Conservation (phyloP, 2,329 filamentous ascomycete genomes). For the Xylariales sp. region DNA sequence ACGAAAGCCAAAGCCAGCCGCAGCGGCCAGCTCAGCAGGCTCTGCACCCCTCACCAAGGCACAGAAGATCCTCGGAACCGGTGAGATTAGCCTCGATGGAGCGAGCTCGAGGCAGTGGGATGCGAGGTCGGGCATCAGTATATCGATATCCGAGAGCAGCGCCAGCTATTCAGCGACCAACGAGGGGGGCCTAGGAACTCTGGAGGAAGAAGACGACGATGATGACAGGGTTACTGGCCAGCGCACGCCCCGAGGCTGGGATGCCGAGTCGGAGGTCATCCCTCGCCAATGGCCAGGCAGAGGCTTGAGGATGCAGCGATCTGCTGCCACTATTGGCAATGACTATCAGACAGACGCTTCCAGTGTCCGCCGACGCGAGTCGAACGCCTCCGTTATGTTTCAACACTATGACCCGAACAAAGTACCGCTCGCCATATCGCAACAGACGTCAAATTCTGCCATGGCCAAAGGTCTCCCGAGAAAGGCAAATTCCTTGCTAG, state of each 20-base stretch:
- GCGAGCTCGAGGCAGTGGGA: conserved; percentile 32
- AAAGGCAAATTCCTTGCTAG: conserved; percentile 42
- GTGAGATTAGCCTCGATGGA: conserved; percentile 38
- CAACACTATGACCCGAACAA: conserved; percentile 55
- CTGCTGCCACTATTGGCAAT: conserved; percentile 17
- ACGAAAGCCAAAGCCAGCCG: conserved; percentile 35
- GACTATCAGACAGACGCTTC: conserved; percentile 34
- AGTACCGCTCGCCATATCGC: conserved; percentile 51
- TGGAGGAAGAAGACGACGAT: conserved; percentile 19
- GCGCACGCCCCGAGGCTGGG: too few relatives aligned
- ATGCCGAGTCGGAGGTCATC: conserved; percentile 43
- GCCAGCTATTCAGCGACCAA: conserved; percentile 25
- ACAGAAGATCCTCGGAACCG: conserved; percentile 45
- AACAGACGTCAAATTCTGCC: conserved; percentile 54
- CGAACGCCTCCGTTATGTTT: conserved; percentile 46
- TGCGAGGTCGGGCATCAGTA: conserved; percentile 38
- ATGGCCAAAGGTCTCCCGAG: conserved; percentile 52
- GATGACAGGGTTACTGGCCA: too few relatives aligned
- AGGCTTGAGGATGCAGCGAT: conserved; percentile 17
- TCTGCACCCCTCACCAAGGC: conserved; percentile 44
- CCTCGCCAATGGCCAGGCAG: conserved; percentile 26
- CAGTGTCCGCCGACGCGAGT: conserved; percentile 43
- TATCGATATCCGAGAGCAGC: conserved; percentile 38
- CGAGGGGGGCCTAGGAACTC: conserved; percentile 18
- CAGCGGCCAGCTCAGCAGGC: conserved; percentile 21